phyloP scores from a whole-genome alignment of 2,329 filamentous ascomycete genomes.

The Fusarium palustre region DNA sequence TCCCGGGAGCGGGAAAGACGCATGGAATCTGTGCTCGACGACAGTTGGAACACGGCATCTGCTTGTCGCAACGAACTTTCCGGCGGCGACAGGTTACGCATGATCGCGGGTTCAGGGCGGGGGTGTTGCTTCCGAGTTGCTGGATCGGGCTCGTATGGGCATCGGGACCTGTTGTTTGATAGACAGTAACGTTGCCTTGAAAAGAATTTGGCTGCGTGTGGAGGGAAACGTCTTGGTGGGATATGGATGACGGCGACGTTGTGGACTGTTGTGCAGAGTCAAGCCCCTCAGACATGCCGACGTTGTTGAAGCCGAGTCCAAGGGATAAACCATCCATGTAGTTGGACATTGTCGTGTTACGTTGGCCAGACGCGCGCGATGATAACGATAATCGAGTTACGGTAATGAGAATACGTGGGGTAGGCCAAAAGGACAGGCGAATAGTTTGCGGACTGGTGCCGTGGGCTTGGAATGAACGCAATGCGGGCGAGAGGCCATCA shows the following conservation, averaged over 20 bases:
- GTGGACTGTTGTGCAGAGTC: constrained; percentile 40
- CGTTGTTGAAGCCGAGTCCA: constrained; percentile 45
- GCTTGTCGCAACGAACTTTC: constrained; percentile 83
- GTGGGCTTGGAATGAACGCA: constrained; percentile 19
- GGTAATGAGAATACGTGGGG: constrained; percentile 17
- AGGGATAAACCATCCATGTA: constrained; percentile 42
- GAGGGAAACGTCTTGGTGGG: constrained; percentile 35
- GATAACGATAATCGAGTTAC: constrained; percentile 11
- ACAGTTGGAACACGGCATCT: constrained; percentile 81
- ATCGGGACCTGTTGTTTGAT: constrained; percentile 56
- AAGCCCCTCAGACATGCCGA: constrained; percentile 37
- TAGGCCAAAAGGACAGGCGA: constrained; percentile 16
- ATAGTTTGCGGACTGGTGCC: constrained; percentile 21
- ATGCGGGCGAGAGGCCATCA: constrained; percentile 31
- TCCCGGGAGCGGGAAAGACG: constrained; percentile 78
- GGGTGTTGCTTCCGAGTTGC: constrained; percentile 50
- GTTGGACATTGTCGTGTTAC: constrained; percentile 40
- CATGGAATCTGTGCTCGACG: constrained; percentile 77
- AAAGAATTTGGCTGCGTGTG: constrained; percentile 38
- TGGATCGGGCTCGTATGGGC: constrained; percentile 53
- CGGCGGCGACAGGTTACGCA: constrained; percentile 65
- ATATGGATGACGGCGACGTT: constrained; percentile 43
- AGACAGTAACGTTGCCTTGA: constrained; percentile 54
- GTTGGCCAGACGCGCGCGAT: constrained; percentile 14
- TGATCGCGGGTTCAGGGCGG: constrained; percentile 60